Evolutionary conservation across 345 rosid species (phyloP).

Genomic region (Alliaria petiolata): DNA sequence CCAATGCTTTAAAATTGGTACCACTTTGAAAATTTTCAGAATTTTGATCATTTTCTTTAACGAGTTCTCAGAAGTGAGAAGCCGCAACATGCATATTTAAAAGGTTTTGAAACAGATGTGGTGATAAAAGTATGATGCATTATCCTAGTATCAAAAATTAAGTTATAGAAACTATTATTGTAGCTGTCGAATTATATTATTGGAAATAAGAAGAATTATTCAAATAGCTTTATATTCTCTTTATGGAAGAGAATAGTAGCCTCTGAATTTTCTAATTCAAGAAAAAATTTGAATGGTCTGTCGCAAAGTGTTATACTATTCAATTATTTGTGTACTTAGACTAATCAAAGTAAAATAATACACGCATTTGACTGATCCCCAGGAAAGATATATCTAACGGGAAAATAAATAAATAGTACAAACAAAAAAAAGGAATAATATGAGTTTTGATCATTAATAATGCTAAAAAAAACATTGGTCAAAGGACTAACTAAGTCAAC

Average conservation of each 20-base stretch:
- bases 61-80: neutral
- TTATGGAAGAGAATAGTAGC: slow-evolving; percentile 21
- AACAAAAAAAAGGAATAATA: neutral
- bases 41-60: neutral
- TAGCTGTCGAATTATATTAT: no score
- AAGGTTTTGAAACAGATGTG: neutral
- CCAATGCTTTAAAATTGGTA: slow-evolving; percentile 17
- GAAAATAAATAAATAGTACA: neutral
- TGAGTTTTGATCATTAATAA: slow-evolving; percentile 11
- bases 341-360: slow-evolving; percentile 24
- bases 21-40: slow-evolving; percentile 6
- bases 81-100: neutral
- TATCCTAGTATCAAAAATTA: neutral
- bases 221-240: no score
- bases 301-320: slow-evolving; percentile 14
- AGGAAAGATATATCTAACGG: neutral
- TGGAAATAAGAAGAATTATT: no score
- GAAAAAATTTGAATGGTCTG: neutral
- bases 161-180: neutral
- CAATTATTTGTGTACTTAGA: slow-evolving; percentile 9
- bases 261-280: slow-evolving; percentile 21
- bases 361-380: slow-evolving; percentile 27
- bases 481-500: slow-evolving; percentile 26
- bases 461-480: slow-evolving; percentile 26
- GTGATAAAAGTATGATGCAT: neutral